Conservation (phyloP, 2,329 filamentous ascomycete species). For the Aspergillus unguis region DNA sequence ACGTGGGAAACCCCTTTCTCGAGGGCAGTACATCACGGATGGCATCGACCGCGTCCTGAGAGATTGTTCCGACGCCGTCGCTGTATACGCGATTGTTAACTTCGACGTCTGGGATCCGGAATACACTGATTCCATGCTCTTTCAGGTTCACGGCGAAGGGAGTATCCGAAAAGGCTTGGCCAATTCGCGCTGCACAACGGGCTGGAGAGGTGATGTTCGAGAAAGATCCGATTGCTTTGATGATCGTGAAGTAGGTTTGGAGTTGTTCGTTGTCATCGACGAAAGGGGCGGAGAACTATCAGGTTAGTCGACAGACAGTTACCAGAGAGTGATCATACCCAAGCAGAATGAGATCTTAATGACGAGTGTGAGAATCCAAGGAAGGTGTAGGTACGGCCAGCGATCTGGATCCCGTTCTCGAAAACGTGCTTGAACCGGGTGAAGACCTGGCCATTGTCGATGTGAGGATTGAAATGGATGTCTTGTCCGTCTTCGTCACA, state of each 20-base stretch:
- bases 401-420: constrained; percentile 58
- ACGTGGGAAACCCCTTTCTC: constrained; percentile 53
- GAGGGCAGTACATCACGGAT: constrained; percentile 57
- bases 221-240: constrained; percentile 50
- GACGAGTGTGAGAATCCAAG: constrained; percentile 79
- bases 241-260: constrained; percentile 39
- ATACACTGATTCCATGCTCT: constrained; percentile 16
- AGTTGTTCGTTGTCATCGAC: constrained; percentile 26
- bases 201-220: constrained; percentile 51
- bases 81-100: constrained; percentile 60
- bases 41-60: constrained; percentile 53
- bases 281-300: constrained; percentile 48
- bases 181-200: constrained; percentile 58
- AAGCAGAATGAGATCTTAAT: constrained; percentile 66
- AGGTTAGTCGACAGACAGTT: not conserved
- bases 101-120: constrained; percentile 27
- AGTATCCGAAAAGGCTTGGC: constrained; percentile 71
- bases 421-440: constrained; percentile 61
- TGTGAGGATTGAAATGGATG: constrained; percentile 17
- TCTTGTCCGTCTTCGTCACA: constrained; percentile 26
- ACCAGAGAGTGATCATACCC: constrained; percentile 39
- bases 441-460: constrained; percentile 21
- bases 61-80: constrained; percentile 75
- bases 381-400: constrained; percentile 61
- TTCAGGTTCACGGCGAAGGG: constrained; percentile 57